These are phyloP conservation scores for Phoma herbarum DNA, from an alignment of 2,329 filamentous ascomycete species.

Conservation along the genomic window DNA sequence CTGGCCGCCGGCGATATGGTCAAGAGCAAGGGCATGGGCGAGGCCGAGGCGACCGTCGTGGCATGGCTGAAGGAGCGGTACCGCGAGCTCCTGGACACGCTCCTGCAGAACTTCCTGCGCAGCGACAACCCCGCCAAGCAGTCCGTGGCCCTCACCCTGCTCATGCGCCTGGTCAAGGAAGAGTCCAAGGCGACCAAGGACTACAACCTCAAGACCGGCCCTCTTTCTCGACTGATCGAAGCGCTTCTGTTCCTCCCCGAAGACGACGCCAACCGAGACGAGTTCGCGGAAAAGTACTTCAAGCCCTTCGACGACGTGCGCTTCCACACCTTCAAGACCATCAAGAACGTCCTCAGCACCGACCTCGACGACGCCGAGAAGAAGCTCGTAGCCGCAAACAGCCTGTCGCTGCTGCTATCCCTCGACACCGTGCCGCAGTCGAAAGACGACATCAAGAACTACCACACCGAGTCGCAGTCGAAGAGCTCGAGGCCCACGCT, in stretches of 20 bases:
- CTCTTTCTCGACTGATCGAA: constrained; percentile 72
- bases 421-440: constrained; percentile 76
- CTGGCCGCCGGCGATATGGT: constrained; percentile 76
- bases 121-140: constrained; percentile 68
- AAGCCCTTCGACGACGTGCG: constrained; percentile 84
- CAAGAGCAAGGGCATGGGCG: constrained; percentile 70
- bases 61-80: constrained; percentile 81
- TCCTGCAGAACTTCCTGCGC: constrained; percentile 67
- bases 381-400: constrained; percentile 55
- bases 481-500: constrained; percentile 69
- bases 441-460: constrained; percentile 71
- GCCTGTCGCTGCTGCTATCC: constrained; percentile 69
- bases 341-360: constrained; percentile 65
- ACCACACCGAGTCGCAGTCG: constrained; percentile 72
- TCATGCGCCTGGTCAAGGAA: constrained; percentile 85
- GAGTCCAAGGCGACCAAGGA: constrained; percentile 62
- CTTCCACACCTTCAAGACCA: constrained; percentile 79
- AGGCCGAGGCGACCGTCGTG: constrained; percentile 77
- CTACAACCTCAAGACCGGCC: constrained; percentile 72
- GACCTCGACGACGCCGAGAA: constrained; percentile 34
- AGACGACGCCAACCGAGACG: constrained; percentile 68
- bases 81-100: constrained; percentile 71
- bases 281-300: constrained; percentile 81
- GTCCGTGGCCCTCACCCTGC: constrained; percentile 75
- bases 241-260: constrained; percentile 67